These are phyloP conservation scores for Boletus patriciae DNA, from an alignment of 768 basidiomycete genomes.

Conservation along the genomic window DNA sequence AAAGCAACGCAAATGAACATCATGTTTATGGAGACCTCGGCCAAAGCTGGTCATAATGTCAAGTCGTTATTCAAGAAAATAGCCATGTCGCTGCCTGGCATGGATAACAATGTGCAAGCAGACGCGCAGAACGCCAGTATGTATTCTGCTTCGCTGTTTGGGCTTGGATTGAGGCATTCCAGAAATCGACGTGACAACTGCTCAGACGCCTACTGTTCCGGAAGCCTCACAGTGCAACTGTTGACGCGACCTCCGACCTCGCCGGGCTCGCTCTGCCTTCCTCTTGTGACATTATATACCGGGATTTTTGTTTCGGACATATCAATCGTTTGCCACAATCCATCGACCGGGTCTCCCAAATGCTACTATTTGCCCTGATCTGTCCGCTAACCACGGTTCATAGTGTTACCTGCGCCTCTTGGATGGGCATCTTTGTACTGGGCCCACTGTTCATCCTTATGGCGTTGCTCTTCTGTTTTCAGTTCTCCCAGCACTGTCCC, in stretches of 20 bases:
- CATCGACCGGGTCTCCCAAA: constrained; percentile 6
- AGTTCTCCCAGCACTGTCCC: constrained; percentile 67
- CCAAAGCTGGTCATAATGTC: constrained; percentile 98
- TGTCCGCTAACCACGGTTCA: constrained; percentile 71
- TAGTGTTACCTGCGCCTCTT: constrained; percentile 93
- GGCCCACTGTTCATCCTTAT: constrained; percentile 92
- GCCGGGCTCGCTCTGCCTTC: background rate
- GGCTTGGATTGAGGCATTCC: constrained; percentile 8
- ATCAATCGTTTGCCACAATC: constrained; percentile 18
- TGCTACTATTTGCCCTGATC: constrained; percentile 9
- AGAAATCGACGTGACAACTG: constrained; percentile 93
- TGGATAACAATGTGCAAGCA: constrained; percentile 76
- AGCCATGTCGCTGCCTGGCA: constrained; percentile 95
- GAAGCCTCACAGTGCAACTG: constrained; percentile 88
- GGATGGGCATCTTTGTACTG: constrained; percentile 82
- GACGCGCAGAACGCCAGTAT: constrained; percentile 54
- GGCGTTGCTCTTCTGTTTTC: constrained; percentile 72
- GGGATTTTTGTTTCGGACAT: constrained; percentile 27
- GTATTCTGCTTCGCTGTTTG: constrained; percentile 10
- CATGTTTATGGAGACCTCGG: constrained; percentile 99
- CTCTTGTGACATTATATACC: constrained; percentile 27
- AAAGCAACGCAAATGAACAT: constrained; percentile 89
- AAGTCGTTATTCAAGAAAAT: constrained; percentile 99
- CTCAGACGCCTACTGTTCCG: constrained; percentile 65
- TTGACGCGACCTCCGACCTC: constrained; percentile 37